A percentile compares a stretch with the other conserved stretches of the same genome.
phyloP scores from a whole-genome alignment of 371 early-diverging fungal genomes.

The Rhizopus sp. region DNA sequence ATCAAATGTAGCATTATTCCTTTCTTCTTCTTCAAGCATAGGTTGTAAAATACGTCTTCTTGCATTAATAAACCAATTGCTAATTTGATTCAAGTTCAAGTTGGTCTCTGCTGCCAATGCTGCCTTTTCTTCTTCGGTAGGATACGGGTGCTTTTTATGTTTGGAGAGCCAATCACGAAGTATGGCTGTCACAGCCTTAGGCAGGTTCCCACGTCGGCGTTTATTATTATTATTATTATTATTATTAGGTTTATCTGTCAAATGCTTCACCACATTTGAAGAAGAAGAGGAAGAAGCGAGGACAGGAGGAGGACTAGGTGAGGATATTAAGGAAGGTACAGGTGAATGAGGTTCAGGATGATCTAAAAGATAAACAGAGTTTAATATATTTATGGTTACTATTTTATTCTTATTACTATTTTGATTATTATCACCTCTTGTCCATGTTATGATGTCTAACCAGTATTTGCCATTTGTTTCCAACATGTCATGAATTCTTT shows the following conservation, averaged over 20 bases:
- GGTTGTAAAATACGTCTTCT: conserved; percentile 60
- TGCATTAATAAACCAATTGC: conserved; percentile 46
- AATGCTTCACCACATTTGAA: conserved; percentile 8
- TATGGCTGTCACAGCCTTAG: conserved; percentile 63
- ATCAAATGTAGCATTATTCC: conserved; percentile 7
- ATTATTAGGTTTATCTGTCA: conserved; percentile 14
- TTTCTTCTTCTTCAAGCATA: conserved; percentile 41
- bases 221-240: too few species aligned
- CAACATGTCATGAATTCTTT: conserved; percentile 36
- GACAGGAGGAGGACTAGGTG: conserved; percentile 31
- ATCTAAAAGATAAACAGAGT: conserved; percentile 11
- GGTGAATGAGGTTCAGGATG: conserved; percentile 36
- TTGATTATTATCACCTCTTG: conserved; percentile 23
- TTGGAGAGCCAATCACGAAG: conserved; percentile 76
- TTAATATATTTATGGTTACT: conserved; percentile 12
- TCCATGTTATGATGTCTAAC: conserved; percentile 33
- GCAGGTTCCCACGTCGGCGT: conserved; percentile 62
- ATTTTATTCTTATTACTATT: conserved; percentile 5
- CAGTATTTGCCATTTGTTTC: conserved; percentile 37
- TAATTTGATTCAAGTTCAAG: conserved; percentile 72
- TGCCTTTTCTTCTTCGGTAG: conserved; percentile 77
- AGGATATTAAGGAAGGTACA: conserved; percentile 34
- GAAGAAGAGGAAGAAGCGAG: conserved; percentile 4
- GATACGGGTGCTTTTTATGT: conserved; percentile 80
- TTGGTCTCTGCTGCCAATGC: conserved; percentile 63